These are phyloP conservation scores for Eremomyces bilateralis DNA, from an alignment of 495 filamentous ascomycete genomes.

Conservation along the genomic window DNA sequence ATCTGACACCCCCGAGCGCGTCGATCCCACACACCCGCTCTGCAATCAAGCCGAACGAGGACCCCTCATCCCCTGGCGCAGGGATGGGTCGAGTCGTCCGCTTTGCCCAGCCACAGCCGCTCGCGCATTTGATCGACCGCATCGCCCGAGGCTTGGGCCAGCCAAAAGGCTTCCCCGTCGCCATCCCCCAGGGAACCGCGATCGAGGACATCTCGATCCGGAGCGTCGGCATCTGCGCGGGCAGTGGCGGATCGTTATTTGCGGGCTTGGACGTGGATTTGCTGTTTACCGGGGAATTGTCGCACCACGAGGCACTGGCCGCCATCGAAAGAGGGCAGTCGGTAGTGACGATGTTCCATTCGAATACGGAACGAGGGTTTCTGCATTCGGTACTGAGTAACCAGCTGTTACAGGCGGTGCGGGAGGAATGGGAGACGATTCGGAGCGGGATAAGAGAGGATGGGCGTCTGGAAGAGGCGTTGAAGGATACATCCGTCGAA, in stretches of 20 bases:
- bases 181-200: constrained; percentile 36
- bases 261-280: constrained; percentile 43
- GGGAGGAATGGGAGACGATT: constrained; percentile 28
- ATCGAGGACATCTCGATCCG: constrained; percentile 33
- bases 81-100: constrained; percentile 61
- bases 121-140: constrained; percentile 38
- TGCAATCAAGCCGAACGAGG: constrained; percentile 29
- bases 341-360: constrained; percentile 70
- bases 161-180: constrained; percentile 43
- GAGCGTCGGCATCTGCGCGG: constrained; percentile 57
- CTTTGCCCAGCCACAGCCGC: constrained; percentile 33
- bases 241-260: constrained; percentile 56
- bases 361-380: constrained; percentile 73
- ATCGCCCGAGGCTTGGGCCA: constrained; percentile 36
- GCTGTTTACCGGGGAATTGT: constrained; percentile 79
- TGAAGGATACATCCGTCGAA: constrained; percentile 28
- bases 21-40: constrained; percentile 25
- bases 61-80: constrained; percentile 38
- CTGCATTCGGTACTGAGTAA: constrained; percentile 44
- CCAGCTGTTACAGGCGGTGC: constrained; percentile 35
- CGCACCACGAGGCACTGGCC: constrained; percentile 73
- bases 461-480: constrained; percentile 21
- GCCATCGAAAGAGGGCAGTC: constrained; percentile 72
- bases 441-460: constrained; percentile 18
- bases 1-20: constrained; percentile 2